These are phyloP conservation scores for Metschnikowia santaceciliae DNA, from an alignment of 805 yeast species.

Conservation along the genomic window DNA sequence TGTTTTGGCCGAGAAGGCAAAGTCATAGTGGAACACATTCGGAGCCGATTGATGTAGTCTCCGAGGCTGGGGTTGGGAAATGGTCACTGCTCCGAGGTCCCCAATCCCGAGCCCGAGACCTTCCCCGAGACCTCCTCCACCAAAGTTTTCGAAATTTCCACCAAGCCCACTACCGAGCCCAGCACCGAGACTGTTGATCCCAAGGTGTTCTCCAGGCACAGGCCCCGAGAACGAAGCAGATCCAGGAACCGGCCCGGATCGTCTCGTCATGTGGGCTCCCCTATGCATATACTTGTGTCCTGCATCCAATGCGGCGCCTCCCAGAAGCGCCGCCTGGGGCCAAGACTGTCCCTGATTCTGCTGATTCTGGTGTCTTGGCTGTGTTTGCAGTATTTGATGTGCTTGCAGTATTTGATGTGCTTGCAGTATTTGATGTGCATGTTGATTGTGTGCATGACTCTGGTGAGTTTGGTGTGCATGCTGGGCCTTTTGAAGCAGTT, in stretches of 20 bases:
- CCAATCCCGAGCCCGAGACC: background rate
- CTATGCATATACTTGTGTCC: no score
- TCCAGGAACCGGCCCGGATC: background rate
- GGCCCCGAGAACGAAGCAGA: background rate
- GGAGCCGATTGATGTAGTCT: background rate
- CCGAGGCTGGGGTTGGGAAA: background rate
- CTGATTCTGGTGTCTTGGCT: no score
- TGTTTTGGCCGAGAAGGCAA: background rate
- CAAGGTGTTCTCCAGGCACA: background rate
- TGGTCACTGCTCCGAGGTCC: background rate
- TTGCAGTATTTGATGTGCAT: no score
- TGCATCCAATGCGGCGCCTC: no score
- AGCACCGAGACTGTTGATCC: background rate
- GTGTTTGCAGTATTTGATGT: no score
- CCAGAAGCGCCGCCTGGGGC: no score
- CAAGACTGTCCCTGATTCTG: no score
- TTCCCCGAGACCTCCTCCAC: background rate
- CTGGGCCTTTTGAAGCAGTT: conserved; percentile 38
- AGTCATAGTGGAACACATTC: background rate
- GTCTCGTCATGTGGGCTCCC: background rate
- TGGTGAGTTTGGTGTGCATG: conserved; percentile 13
- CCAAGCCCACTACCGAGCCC: no score
- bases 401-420: no score
- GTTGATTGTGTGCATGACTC: no score
- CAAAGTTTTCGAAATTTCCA: no score